Conservation (phyloP, 2,329 filamentous ascomycete species). For the Paecilomyces fulvus region DNA sequence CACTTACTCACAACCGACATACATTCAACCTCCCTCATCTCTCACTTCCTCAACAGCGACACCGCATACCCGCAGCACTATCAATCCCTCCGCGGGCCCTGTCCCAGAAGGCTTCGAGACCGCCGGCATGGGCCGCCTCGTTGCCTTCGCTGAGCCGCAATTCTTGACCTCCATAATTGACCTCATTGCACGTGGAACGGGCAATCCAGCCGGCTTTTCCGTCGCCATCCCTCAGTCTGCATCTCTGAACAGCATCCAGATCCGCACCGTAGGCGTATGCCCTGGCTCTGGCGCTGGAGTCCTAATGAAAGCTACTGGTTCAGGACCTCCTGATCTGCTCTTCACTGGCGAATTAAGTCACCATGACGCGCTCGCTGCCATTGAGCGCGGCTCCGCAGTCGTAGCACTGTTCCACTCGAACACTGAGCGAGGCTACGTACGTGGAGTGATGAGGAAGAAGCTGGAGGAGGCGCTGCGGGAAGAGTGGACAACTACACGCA, state of each 20-base stretch:
- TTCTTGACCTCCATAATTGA: constrained; percentile 51
- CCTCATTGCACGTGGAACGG: constrained; percentile 53
- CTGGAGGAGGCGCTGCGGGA: constrained; percentile 52
- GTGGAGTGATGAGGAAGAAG: constrained; percentile 58
- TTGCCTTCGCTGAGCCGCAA: constrained; percentile 47
- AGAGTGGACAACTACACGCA: constrained; percentile 45
- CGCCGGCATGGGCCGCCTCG: constrained; percentile 55
- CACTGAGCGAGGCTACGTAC: constrained; percentile 77
- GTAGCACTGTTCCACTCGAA: constrained; percentile 89
- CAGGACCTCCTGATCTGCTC: constrained; percentile 59
- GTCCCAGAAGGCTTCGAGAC: constrained; percentile 34
- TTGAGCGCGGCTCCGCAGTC: constrained; percentile 73
- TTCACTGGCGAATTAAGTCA: constrained; percentile 93
- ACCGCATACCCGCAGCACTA: constrained; percentile 46
- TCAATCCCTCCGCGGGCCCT: constrained; percentile 39
- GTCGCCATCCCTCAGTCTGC: constrained; percentile 55
- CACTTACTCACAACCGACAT: constrained; percentile 33
- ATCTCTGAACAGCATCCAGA: constrained; percentile 45
- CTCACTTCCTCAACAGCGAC: constrained; percentile 26
- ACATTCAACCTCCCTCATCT: constrained; percentile 23
- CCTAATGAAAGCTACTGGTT: constrained; percentile 50
- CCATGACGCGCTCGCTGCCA: constrained; percentile 80
- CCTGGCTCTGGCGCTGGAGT: constrained; percentile 75
- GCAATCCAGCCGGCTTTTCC: constrained; percentile 57
- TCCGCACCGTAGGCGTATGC: constrained; percentile 72